Evolutionary conservation across 1,284 basidiomycete genomes (phyloP), one percentile per base, ranked within the genome.

Genomic region (Uromyces viciae-fabae): DNA sequence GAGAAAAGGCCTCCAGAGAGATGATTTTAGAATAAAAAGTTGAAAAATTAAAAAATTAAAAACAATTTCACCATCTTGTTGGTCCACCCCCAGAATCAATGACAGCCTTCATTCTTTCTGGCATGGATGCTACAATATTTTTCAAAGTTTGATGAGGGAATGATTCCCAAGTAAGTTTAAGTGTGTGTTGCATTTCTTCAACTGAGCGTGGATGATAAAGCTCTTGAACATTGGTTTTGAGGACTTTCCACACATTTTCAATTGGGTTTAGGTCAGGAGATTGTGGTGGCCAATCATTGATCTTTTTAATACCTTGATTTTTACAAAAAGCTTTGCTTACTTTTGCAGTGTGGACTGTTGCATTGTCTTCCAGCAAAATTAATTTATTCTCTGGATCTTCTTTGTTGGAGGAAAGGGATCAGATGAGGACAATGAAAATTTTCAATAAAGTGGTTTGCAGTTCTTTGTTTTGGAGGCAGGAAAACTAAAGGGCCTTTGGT

Each of bases 211-310:
- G 62, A 14, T 52, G 40, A 33, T 77, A 43, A n/a, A 38, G 40
- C 28, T 77, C 40, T 14, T 31, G 33, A 36, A 77, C 49, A 19
- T 36, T 36, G 17, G 60, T 49, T 52, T 77, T 77, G 43, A 77
- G 46, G 33, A 68, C 43, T n/a, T 77, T 66, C 62, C 75, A 77
- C 2, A 68, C 40, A 56, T 77, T 77, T 31, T 77, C 46, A 40
- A 69, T 77, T 40, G 75, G 75, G 28, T 77, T 66, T 25, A 77
- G 64, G n/a, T n/a, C n/a, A n/a, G n/a, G n/a, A n/a, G n/a, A n/a
- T n/a, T n/a, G n/a, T n/a, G n/a, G 33, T 68, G 42, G 75, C 49
- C 64, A 56, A 11, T 64, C 3, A 36, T 36, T 33, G 14, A 49
- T 8, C 28, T 76, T 76, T 36, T 46, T 31, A 3, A 76, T 58